These are phyloP conservation scores for Drosera capensis DNA, from an alignment of 148 eudicot genomes.

Conservation along the genomic window DNA sequence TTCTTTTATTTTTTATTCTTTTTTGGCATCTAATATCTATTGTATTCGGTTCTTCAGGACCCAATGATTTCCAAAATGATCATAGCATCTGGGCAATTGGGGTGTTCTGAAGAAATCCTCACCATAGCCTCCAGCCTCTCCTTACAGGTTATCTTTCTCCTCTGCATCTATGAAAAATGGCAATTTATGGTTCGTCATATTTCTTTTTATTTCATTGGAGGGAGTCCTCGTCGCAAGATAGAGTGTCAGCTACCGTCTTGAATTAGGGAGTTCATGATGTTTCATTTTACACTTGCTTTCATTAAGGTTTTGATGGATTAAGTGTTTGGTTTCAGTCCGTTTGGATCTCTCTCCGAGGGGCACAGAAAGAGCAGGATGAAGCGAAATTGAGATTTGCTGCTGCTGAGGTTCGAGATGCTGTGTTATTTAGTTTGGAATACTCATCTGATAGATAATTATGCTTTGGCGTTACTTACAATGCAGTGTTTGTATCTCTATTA, in stretches of 20 bases:
- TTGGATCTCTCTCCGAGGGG: slow-evolving; percentile 70
- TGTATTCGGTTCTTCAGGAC: slow-evolving; percentile 35
- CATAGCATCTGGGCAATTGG: slow-evolving; percentile 60
- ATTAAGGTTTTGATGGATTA: background rate
- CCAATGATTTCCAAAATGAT: slow-evolving; percentile 92
- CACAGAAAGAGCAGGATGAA: slow-evolving; percentile 84
- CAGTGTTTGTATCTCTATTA: too few relatives aligned
- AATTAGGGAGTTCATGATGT: background rate
- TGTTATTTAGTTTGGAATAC: background rate
- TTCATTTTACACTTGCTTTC: too few relatives aligned
- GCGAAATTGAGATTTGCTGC: slow-evolving; percentile 96
- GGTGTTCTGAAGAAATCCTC: slow-evolving; percentile 88
- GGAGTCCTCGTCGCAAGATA: too few relatives aligned
- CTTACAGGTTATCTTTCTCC: slow-evolving; percentile 41
- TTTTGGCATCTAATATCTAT: background rate
- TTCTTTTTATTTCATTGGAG: background rate
- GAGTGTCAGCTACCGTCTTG: background rate
- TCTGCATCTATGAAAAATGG: background rate
- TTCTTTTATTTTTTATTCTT: background rate
- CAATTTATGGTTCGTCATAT: background rate
- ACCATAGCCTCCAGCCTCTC: slow-evolving; percentile 87
- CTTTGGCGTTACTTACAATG: background rate
- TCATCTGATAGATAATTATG: background rate
- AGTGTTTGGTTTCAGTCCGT: slow-evolving; percentile 58
- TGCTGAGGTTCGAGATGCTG: slow-evolving; percentile 51